Base-by-base conservation (phyloP, 345 rosid species). In the Populus alba region DNA sequence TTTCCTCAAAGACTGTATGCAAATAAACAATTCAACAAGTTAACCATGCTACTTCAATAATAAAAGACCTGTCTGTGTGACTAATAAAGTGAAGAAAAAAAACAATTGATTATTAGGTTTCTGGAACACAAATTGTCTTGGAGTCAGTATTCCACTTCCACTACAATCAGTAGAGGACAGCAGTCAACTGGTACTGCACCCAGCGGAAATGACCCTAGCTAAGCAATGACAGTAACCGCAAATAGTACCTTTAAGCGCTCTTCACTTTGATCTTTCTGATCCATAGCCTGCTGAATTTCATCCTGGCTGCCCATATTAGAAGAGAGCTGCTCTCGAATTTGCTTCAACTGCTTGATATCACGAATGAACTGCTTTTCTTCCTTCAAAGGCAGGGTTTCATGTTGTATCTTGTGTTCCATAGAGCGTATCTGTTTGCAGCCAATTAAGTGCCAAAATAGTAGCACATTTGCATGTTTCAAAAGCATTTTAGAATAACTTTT, bases 281-380 rank as follows among this genome's bases (percentile, higher is more conserved):
- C 89, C 81, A 87, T 70, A 59, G 91, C 91, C 75, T 83, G 87
- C 86, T 86, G 87, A 74, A 89, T 86, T 77, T 88, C 97, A 69
- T 86, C 92, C 66, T 84, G 88, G 70, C 81, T 84, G 69, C 92
- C 92, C 85, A 89, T 86, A 70, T 68, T 85, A 75, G 89, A 85
- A 53, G 86, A 81, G 37, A 90, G 80, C 74, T 88, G 91, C 23
- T 87, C 92, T 38, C 91, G 97, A 49, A 51, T 76, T 77, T 84
- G 90, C 85, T 85, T 90, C 87, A 91, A 79, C 63, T 86, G 89
- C 77, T 91, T 89, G 66, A 94, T 90, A 43, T 91, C 97, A 71
- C 89, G 91, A 79, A 94, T 84, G 29, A 79, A 80, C 65, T 86
- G 87, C 81, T 91, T 94, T 84, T 94, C 97, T 86, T 92, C 97